Evolutionary conservation across 768 basidiomycete species (phyloP).

Genomic region (Pisolithus sp.): DNA sequence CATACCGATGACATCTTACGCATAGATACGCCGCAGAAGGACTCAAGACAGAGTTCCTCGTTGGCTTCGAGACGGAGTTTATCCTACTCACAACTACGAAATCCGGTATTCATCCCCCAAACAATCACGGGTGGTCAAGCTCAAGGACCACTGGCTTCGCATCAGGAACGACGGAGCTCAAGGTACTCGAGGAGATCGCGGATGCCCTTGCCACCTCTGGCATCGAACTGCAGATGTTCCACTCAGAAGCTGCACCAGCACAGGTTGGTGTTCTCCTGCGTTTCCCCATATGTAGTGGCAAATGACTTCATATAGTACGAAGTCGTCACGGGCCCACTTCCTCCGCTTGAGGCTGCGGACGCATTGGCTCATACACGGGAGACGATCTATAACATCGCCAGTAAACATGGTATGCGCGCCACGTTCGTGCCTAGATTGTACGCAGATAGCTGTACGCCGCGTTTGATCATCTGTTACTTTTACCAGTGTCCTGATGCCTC

Average conservation of each 20-base stretch:
- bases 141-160: slow-evolving; percentile 24
- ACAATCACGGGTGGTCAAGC: slow-evolving; percentile 39
- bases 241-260: slow-evolving; percentile 57
- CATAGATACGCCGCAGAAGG: slow-evolving; percentile 16
- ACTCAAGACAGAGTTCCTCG: slow-evolving; percentile 40
- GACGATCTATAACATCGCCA: slow-evolving; percentile 51
- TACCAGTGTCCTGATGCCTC: not conserved
- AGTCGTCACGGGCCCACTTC: slow-evolving; percentile 55
- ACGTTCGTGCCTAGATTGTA: slow-evolving; percentile 53
- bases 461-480: not conserved
- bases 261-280: slow-evolving; percentile 31
- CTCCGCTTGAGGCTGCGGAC: slow-evolving; percentile 55
- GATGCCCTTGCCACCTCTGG: slow-evolving; percentile 38
- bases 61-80: slow-evolving; percentile 64
- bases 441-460: slow-evolving; percentile 25
- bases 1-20: slow-evolving; percentile 11
- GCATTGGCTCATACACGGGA: slow-evolving; percentile 55
- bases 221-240: slow-evolving; percentile 56
- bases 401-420: slow-evolving; percentile 48
- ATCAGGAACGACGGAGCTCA: slow-evolving; percentile 36
- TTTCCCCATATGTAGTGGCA: not conserved
- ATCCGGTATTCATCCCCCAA: slow-evolving; percentile 36
- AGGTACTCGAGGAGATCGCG: slow-evolving; percentile 47
- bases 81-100: slow-evolving; percentile 46
- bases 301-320: slow-evolving; percentile 38